Evolutionary conservation across 495 filamentous ascomycete genomes (phyloP).

Genomic region (Xylaria bambusicola): DNA sequence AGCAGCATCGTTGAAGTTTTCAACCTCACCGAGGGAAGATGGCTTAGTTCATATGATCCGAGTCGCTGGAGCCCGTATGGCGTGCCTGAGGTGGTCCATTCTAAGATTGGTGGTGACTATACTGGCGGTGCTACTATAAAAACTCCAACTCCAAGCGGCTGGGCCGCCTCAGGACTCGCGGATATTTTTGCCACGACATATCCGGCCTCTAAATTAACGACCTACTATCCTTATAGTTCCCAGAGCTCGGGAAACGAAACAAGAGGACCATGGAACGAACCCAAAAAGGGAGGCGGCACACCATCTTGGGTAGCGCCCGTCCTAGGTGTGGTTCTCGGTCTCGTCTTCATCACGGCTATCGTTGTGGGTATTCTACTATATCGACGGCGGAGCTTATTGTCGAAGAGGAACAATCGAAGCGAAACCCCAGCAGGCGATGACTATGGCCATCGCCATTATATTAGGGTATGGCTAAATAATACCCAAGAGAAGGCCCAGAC

Average conservation of each 20-base stretch:
- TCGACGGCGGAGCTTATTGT: conserved; percentile 48
- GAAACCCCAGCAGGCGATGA: conserved; percentile 49
- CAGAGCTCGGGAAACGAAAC: conserved; percentile 34
- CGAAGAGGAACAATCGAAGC: conserved; percentile 33
- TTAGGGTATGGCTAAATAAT: conserved; percentile 48
- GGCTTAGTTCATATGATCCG: conserved; percentile 65
- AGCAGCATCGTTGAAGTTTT: conserved; percentile 61
- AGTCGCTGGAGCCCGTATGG: conserved; percentile 56
- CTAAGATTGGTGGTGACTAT: conserved; percentile 61
- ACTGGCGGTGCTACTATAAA: conserved; percentile 63
- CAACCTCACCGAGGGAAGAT: conserved; percentile 61
- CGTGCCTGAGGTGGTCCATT: conserved; percentile 59
- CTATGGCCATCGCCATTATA: conserved; percentile 39
- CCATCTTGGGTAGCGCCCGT: conserved; percentile 65
- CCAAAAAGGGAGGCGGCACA: conserved; percentile 35
- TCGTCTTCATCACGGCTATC: conserved; percentile 58
- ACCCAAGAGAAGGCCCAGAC: conserved; percentile 48
- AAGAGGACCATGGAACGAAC: conserved; percentile 20
- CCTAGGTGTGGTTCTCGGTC: conserved; percentile 65
- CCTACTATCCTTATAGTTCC: conserved; percentile 61
- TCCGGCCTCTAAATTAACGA: conserved; percentile 53
- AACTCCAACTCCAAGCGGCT: conserved; percentile 47
- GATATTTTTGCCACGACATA: conserved; percentile 60
- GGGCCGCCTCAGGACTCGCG: conserved; percentile 52
- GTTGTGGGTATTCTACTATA: conserved; percentile 57